Evolutionary conservation across 164 flowering plant species (phyloP), one percentile per base, ranked within the genome.

Genomic region (Nelumbo lutea): DNA sequence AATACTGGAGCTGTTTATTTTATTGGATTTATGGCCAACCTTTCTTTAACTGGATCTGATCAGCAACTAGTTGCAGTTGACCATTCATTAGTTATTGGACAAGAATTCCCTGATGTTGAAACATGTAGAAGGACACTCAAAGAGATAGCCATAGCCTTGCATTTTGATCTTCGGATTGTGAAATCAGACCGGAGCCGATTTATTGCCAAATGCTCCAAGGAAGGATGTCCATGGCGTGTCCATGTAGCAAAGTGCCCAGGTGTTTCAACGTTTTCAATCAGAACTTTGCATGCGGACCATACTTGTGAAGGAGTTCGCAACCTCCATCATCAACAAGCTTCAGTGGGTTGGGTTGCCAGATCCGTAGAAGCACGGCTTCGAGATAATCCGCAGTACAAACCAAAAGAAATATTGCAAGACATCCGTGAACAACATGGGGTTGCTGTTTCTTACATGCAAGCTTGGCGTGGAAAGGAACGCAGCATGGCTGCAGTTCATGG

Each of bases 161-260:
- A 90, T 77, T 94, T 94, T 81, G 96, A 94, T 76, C 89, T 94
- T 70, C 90, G 98, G 56, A 94, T 90, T 43, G 97, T 94, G 71
- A 94, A 94, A 79, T 94, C 97, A n/a, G 98, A 94, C 76, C 84
- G 98, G 52, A 88, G 96, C 75, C 87, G 98, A 6, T 90, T 94
- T 76, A 94, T 91, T 70, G 98, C 98, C 66, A 91, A 88, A 73
- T 94, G 98, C 75, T 86, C 97, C 38, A 91, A 84, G 74, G 96
- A 91, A 71, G 98, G 98, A 50, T 94, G 98, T 74, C 98, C 98
- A 3, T 94, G 98, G 98, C 96, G 98, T 73, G 82, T 94, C 66
- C 98, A 94, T 81, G 96, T 86, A 38, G 96, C 98, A 10, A 94
- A 94, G 74, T 85, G 89, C 62, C 83, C 97, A 3, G 96, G 96